Evolutionary conservation across 768 basidiomycete genomes (phyloP).

Genomic region (Lactifluus piperatus): DNA sequence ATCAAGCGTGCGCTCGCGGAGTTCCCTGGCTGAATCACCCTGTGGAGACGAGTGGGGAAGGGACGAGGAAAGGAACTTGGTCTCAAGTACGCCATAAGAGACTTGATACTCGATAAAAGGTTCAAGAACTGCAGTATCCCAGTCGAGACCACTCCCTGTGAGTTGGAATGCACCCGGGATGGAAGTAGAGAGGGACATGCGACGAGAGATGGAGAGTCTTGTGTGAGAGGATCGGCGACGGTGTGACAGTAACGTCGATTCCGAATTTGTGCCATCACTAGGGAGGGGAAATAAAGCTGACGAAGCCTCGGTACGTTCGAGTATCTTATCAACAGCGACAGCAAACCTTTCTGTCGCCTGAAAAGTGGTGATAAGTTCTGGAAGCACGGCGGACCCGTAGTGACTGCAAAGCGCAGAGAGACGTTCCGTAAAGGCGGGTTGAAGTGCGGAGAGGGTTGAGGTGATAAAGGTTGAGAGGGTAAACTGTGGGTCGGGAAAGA

Average conservation of each 20-base stretch:
- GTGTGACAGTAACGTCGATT: neutral
- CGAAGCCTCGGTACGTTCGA: constrained; percentile 48
- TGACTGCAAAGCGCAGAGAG: constrained; percentile 61
- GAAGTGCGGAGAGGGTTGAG: constrained; percentile 67
- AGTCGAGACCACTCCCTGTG: constrained; percentile 35
- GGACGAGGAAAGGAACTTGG: constrained; percentile 51
- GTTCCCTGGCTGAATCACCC: constrained; percentile 47
- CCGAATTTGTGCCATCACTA: constrained; percentile 19
- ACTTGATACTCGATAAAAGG: constrained; percentile 89
- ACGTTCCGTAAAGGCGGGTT: constrained; percentile 76
- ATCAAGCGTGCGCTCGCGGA: constrained; percentile 69
- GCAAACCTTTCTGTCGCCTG: constrained; percentile 81
- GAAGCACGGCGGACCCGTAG: constrained; percentile 53
- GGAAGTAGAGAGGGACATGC: constrained; percentile 24
- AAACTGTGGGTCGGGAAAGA: constrained; percentile 78
- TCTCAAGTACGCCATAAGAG: constrained; percentile 76
- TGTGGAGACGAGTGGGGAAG: constrained; percentile 37
- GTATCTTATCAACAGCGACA: constrained; percentile 55
- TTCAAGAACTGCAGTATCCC: constrained; percentile 91
- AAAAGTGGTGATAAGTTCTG: constrained; percentile 62
- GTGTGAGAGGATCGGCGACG: constrained; percentile 12
- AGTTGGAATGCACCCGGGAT: constrained; percentile 1
- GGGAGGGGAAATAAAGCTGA: constrained; percentile 11
- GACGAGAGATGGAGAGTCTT: constrained; percentile 24
- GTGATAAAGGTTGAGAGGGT: constrained; percentile 79